These are phyloP conservation scores for Chrysochromulina parva DNA, from an alignment of 78 protist species.

Conservation along the genomic window DNA sequence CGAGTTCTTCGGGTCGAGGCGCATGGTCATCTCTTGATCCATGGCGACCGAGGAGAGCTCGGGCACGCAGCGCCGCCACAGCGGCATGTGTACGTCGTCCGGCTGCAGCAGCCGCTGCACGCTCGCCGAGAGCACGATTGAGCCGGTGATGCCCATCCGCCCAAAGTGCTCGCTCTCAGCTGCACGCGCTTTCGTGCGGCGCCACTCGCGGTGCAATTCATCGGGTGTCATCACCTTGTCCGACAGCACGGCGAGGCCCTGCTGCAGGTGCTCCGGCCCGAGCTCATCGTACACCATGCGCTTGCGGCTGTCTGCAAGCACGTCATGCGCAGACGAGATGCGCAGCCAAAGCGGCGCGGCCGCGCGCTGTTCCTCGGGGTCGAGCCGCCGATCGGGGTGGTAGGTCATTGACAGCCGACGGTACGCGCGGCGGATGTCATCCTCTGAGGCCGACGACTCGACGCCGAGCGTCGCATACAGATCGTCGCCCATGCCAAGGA, in stretches of 20 bases:
- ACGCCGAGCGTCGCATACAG: too few relatives aligned
- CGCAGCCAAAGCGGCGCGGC: not conserved
- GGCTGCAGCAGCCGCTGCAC: not conserved
- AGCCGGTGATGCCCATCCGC: not conserved
- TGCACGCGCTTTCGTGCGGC: not conserved
- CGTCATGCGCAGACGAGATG: not conserved
- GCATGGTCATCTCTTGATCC: not conserved
- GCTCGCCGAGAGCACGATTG: not conserved
- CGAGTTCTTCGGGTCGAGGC: not conserved
- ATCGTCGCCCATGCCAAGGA: too few relatives aligned
- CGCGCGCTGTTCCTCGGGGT: not conserved
- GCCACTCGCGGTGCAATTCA: not conserved
- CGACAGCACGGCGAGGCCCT: not conserved
- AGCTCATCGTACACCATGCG: conserved; percentile 4
- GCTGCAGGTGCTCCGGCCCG: not conserved
- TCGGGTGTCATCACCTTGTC: not conserved
- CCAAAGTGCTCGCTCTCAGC: not conserved
- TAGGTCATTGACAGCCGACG: not conserved
- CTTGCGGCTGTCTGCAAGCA: not conserved
- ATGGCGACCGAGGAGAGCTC: not conserved
- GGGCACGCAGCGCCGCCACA: not conserved
- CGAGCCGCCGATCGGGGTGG: not conserved
- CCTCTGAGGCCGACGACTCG: not conserved
- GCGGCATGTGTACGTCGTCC: not conserved
- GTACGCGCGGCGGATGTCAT: not conserved